Conservation (phyloP, 345 rosid genomes). For the Corchorus olitorius region DNA sequence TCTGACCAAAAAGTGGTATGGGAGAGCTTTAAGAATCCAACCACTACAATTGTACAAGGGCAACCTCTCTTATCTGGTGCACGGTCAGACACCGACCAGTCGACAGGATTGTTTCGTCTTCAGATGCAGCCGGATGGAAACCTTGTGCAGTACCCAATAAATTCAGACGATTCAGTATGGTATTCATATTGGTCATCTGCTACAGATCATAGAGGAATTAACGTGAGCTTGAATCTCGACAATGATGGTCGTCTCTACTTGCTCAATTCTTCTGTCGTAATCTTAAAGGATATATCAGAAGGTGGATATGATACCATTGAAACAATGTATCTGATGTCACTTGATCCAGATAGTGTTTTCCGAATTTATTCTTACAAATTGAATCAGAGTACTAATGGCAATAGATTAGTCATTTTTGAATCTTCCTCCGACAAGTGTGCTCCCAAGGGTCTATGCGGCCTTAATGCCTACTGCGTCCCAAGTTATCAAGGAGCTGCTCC, state of each 20-base stretch:
- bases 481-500: background rate
- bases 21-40: constrained; percentile 42
- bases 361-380: background rate
- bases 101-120: constrained; percentile 31
- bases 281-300: background rate
- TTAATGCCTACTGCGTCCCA: background rate
- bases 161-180: background rate
- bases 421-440: background rate
- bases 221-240: background rate
- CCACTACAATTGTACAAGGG: constrained; percentile 36
- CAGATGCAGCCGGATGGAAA: constrained; percentile 32
- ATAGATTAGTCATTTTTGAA: too few species aligned
- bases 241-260: constrained; percentile 3
- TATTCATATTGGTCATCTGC: constrained; percentile 22
- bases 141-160: constrained; percentile 34
- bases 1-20: constrained; percentile 17
- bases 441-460: background rate
- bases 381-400: background rate
- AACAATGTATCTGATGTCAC: too few species aligned
- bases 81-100: constrained; percentile 21
- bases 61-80: constrained; percentile 19
- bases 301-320: background rate
- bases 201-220: background rate
- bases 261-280: background rate
- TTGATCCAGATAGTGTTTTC: background rate